These are phyloP conservation scores for Crotalaria pallida DNA, from an alignment of 306 rosid species.

Conservation along the genomic window DNA sequence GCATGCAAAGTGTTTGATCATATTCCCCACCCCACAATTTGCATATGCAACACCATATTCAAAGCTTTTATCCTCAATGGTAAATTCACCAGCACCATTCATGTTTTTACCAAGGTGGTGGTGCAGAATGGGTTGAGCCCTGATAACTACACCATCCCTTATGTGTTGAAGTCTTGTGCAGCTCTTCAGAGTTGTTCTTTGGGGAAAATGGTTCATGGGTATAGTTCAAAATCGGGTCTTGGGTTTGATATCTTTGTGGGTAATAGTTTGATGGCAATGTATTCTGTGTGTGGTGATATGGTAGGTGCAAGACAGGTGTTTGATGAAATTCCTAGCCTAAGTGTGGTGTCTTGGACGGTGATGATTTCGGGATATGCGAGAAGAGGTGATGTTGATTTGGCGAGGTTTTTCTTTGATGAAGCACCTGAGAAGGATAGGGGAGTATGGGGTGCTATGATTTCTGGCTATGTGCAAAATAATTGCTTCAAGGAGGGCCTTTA, in stretches of 20 bases:
- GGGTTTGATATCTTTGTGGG: slow-evolving; percentile 53
- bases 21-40: slow-evolving; percentile 52
- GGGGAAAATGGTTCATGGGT: slow-evolving; percentile 55
- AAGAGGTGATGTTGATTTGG: slow-evolving; percentile 49
- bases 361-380: slow-evolving; percentile 70
- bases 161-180: slow-evolving; percentile 49
- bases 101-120: slow-evolving; percentile 34
- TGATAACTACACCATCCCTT: slow-evolving; percentile 67
- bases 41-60: slow-evolving; percentile 58
- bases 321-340: slow-evolving; percentile 62
- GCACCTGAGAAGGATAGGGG: slow-evolving; percentile 62
- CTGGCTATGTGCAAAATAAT: slow-evolving; percentile 65
- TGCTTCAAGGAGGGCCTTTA: slow-evolving; percentile 73
- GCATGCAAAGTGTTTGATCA: slow-evolving; percentile 50
- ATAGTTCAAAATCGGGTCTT: slow-evolving; percentile 49
- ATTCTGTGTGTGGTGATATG: slow-evolving; percentile 34
- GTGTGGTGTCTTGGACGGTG: slow-evolving; percentile 62
- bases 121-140: slow-evolving; percentile 35
- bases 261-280: slow-evolving; percentile 52
- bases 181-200: slow-evolving; percentile 15
- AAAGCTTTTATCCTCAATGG: slow-evolving; percentile 40
- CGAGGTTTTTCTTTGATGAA: slow-evolving; percentile 66
- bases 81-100: slow-evolving; percentile 28
- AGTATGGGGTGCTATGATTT: slow-evolving; percentile 90
- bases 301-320: slow-evolving; percentile 49